phyloP scores from a whole-genome alignment of 768 basidiomycete species.

The Tulasnella sp. region DNA sequence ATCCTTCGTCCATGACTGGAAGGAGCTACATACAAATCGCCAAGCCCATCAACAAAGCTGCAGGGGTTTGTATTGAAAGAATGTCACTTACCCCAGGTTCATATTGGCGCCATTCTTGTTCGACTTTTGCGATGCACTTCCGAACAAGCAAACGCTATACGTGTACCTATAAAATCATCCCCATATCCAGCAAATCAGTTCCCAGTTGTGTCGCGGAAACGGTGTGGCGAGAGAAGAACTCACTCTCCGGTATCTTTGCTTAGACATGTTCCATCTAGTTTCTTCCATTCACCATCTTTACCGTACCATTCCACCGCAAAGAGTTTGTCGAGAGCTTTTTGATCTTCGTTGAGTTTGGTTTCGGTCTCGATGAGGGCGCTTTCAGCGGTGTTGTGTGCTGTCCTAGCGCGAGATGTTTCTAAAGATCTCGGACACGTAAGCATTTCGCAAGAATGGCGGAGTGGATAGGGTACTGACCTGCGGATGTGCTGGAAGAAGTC shows the following conservation, averaged over 20 bases:
- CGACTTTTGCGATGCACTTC: slow-evolving; percentile 76
- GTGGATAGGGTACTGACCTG: slow-evolving; percentile 26
- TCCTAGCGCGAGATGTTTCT: slow-evolving; percentile 51
- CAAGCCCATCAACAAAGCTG: background rate
- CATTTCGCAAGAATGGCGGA: background rate
- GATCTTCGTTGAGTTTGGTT: slow-evolving; percentile 40
- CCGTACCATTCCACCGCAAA: slow-evolving; percentile 59
- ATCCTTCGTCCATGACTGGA: slow-evolving; percentile 65
- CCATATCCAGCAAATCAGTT: too few species aligned
- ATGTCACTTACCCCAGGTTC: slow-evolving; percentile 63
- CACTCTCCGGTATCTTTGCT: slow-evolving; percentile 81
- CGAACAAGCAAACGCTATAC: slow-evolving; percentile 88
- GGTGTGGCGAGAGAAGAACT: slow-evolving; percentile 33
- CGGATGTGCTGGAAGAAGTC: slow-evolving; percentile 26
- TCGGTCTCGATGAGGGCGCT: slow-evolving; percentile 40
- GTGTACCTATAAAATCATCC: slow-evolving; percentile 48
- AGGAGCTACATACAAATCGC: slow-evolving; percentile 38
- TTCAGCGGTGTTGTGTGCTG: slow-evolving; percentile 33
- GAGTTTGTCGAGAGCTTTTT: slow-evolving; percentile 49
- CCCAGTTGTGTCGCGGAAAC: too few species aligned
- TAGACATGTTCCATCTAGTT: slow-evolving; percentile 70
- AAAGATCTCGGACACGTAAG: background rate
- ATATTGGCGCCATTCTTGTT: slow-evolving; percentile 60
- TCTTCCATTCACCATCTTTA: slow-evolving; percentile 85
- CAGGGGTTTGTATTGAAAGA: background rate